Evolutionary conservation across 2,329 filamentous ascomycete species (phyloP), one percentile per base, ranked within the genome.

Genomic region (Daldinia sp.): DNA sequence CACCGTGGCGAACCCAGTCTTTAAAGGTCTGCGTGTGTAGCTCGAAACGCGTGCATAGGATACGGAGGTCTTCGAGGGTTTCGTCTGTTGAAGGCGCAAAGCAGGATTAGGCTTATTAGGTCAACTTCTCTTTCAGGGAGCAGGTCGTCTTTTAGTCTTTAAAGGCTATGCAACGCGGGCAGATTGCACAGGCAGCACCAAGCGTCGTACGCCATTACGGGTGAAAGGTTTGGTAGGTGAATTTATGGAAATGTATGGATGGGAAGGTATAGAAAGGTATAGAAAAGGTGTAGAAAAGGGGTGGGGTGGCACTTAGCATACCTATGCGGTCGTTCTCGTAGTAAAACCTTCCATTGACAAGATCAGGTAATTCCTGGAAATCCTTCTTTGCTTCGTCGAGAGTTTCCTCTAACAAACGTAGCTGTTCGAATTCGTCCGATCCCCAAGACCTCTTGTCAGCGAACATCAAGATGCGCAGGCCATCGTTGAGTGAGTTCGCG

Each of bases 391-490:
- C 85, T 68, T 86, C 84, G 71, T 87, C 83, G 52, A 88, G 78
- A n/a, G 81, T 78, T 32, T 80, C 77, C 69, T 86, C 82, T 55
- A 88, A 77, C 49, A 83, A 81, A 58, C 80, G 82, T 59, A 83
- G 74, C 76, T 87, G 85, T 71, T 87, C 85, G 71, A 85, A 82
- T 77, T 87, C 85, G 78, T 87, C 84, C 19, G 79, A 77, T 0
- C 81, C 83, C 85, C 85, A 87, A 64, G 83, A 81, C 43, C 80
- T 80, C 75, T 86, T 87, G 74, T 87, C 85, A 69, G 84, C 81
- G 68, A 85, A 80, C 76, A 79, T 79, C 71, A 87, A 77, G 68
- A 82, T 82, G 71, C 83, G 83, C 68, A 86, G 75, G 61, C 79
- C 80, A 67, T 86, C 82, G 71, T 78, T 79, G 69, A 87, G 74